Percentiles rank a stretch among this genome's conserved stretches.
Evolutionary conservation across 2,329 filamentous ascomycete species (phyloP).

Genomic region (Stachybotrys elegans): DNA sequence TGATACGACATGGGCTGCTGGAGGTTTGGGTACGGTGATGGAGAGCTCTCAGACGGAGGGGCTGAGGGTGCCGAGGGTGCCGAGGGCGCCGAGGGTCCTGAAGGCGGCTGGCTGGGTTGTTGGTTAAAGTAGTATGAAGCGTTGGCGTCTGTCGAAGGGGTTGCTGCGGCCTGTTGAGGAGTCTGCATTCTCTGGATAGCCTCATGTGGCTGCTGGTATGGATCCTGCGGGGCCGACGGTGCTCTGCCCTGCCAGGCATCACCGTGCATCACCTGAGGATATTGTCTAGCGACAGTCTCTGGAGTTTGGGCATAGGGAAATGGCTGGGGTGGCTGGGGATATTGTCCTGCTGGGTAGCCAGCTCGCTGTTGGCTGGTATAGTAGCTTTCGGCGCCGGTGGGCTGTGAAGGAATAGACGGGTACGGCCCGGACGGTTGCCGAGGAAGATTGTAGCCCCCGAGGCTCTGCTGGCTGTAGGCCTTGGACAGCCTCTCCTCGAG

Average conservation of each 20-base stretch:
- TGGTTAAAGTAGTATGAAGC: conserved; percentile 54
- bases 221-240: conserved; percentile 29
- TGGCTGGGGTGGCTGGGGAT: too few species aligned
- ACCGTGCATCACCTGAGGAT: conserved; percentile 40
- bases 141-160: conserved; percentile 42
- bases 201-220: conserved; percentile 22
- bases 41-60: conserved; percentile 33
- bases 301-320: too few species aligned
- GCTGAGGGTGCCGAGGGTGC: conserved; percentile 32
- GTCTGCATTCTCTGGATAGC: conserved; percentile 20
- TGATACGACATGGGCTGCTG: conserved; percentile 42
- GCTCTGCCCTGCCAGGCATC: conserved; percentile 45
- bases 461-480: conserved; percentile 78
- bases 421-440: conserved; percentile 60
- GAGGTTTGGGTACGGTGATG: conserved; percentile 50
- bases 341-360: conserved; percentile 44
- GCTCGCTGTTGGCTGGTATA: conserved; percentile 63
- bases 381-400: conserved; percentile 65
- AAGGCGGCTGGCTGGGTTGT: conserved; percentile 22
- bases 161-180: conserved; percentile 21
- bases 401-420: conserved; percentile 58
- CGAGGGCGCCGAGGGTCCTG: conserved; percentile 32
- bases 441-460: conserved; percentile 57
- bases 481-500: conserved; percentile 90
- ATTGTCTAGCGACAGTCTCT: too few species aligned